Percentiles rank a stretch among this genome's conserved stretches.
These are phyloP conservation scores for Solanum hybrid DNA, from an alignment of 305 asterid genomes.

Conservation along the genomic window DNA sequence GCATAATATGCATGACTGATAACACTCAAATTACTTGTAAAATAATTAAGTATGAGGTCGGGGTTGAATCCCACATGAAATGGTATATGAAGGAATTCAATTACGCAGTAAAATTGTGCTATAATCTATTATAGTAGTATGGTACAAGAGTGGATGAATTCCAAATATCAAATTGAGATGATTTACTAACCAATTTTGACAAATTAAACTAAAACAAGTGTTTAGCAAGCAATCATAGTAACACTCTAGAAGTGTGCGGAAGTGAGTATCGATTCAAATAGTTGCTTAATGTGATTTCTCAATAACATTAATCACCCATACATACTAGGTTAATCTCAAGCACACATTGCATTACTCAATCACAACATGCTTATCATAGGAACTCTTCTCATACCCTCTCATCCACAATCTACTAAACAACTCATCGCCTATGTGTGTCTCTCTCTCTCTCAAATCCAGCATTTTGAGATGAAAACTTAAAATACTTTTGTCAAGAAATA, in stretches of 20 bases:
- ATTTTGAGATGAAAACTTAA: not conserved
- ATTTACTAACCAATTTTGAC: not conserved
- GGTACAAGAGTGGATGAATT: not conserved
- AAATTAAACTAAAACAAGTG: not conserved
- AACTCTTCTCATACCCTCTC: not conserved
- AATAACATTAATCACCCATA: not conserved
- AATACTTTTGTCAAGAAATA: not conserved
- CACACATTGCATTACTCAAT: not conserved
- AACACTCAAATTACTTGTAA: too few relatives aligned
- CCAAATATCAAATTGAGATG: not conserved
- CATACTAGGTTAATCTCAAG: not conserved
- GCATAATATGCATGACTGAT: too few relatives aligned
- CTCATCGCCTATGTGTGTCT: not conserved
- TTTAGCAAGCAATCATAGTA: not conserved
- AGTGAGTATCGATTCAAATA: not conserved
- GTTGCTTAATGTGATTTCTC: not conserved
- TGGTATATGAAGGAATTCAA: not conserved
- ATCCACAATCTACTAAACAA: not conserved
- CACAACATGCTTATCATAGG: not conserved
- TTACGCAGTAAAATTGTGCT: too few relatives aligned
- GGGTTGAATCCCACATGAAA: not conserved
- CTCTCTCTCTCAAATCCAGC: not conserved
- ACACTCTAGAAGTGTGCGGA: not conserved
- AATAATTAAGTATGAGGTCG: not conserved
- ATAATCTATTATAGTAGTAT: not conserved